Evolutionary conservation across 2,329 filamentous ascomycete species (phyloP), one percentile per base, ranked within the genome.

Genomic region (Exophiala xenobiotica): DNA sequence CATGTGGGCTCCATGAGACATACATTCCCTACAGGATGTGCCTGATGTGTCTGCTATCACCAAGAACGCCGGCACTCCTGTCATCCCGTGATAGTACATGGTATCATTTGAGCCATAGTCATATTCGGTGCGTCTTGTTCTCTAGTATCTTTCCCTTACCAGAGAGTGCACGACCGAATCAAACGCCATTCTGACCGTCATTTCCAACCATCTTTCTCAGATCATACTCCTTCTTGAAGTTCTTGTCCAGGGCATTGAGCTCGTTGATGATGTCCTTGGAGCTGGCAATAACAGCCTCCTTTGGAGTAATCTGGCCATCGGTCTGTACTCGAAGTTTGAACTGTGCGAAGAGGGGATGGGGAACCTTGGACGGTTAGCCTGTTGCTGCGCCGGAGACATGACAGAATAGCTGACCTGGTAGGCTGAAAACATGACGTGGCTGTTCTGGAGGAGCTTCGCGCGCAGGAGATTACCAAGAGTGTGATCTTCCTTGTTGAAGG

Each of bases 401-500:
- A 14, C 12, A 35, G n/a, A 24, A 43, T 29, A 24, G 81, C 57
- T 70, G 86, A 87, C 83, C 72, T 95, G 95, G 78, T 99, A 99
- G 9, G 87, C 93, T 53, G 91, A 85, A 78, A 97, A 95, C 63
- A 87, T 77, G 63, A 99, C 87, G 67, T 95, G 86, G 14, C 83
- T 81, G 64, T 89, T 87, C 68, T 88, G 85, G 74, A 93, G 85
- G 51, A 99, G 86, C 64, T 92, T 88, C 65, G 89, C 85, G 41
- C 87, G 82, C 50, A 99, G 80, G 49, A 99, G 79, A 70, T 99
- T 96, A 63, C 86, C 93, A 20, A 99, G 81, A 1, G 92, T 96
- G 73, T 96, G 92, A 64, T 99, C 93, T 70, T 99, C 93, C 71
- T 96, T 97, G 73, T 90, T 89, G 73, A 99, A 85, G 53, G 89